Evolutionary conservation across 73 alveolate genomes (phyloP), one percentile per base, ranked within the genome.

Genomic region (Symbiodinium natans): DNA sequence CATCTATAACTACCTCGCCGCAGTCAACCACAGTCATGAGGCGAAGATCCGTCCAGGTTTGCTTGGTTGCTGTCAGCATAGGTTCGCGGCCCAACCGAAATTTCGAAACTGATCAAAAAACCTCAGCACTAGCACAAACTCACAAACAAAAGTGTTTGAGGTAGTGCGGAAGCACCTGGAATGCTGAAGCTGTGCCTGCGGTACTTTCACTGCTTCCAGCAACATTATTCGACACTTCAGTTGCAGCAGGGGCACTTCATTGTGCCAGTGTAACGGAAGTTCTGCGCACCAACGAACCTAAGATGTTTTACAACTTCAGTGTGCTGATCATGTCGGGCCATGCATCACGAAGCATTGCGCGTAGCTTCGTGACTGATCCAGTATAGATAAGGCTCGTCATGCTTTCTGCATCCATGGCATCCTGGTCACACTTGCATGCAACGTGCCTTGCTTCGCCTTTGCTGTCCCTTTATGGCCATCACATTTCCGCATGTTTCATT

Each of bases 321-420:
- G n/a, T n/a, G n/a, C n/a, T n/a, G n/a, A n/a, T n/a, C n/a, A n/a
- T n/a, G n/a, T n/a, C n/a, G n/a, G n/a, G n/a, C n/a, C n/a, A n/a
- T n/a, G n/a, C n/a, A n/a, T n/a, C n/a, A n/a, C 74, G 74, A 13
- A 13, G 74, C 13, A 54, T 15, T 54, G 40, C 82, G 59, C 59
- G 59, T 13, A 8, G 59, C 59, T 46, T 8, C 59, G 10, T 13
- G 27, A 48, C 36, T 19, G 59, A n/a, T 19, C 11, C 42, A 13
- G 38, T 38, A 15, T 19, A n/a, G 88, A 23, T 80, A 41, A 73
- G 97, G 74, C 73, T 8, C 97, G 77, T 42, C 97, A 90, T 90
- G 97, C 89, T 71, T 34, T 90, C 97, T 59, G 97, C 97, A 40
- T 90, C 97, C 97, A 90, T 90, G 80, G 97, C 97, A 41, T 90